phyloP scores from a whole-genome alignment of 2,329 filamentous ascomycete genomes.

The Alternaria conjuncta region DNA sequence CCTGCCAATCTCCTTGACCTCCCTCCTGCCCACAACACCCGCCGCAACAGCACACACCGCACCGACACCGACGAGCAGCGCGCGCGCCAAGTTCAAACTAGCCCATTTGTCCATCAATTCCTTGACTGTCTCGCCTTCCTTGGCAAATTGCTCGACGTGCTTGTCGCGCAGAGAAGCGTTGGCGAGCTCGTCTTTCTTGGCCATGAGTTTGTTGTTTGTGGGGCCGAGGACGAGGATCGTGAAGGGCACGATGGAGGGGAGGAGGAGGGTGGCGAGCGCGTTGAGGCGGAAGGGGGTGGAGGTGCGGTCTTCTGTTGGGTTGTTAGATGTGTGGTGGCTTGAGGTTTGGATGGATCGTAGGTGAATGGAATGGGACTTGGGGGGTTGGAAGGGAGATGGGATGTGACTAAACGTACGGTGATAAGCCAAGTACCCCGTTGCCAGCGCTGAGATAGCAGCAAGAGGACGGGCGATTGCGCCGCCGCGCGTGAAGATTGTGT shows the following conservation, averaged over 20 bases:
- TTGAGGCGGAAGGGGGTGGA: slow-evolving; percentile 53
- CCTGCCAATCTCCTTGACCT: slow-evolving; percentile 29
- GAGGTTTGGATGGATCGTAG: background rate
- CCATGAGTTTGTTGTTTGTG: slow-evolving; percentile 58
- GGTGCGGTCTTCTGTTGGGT: slow-evolving; percentile 27
- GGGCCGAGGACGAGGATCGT: slow-evolving; percentile 56
- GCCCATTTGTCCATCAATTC: slow-evolving; percentile 64
- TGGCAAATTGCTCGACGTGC: slow-evolving; percentile 44
- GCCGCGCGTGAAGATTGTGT: slow-evolving; percentile 51
- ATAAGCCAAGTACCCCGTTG: slow-evolving; percentile 58
- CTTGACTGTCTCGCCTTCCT: slow-evolving; percentile 56
- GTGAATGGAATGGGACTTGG: background rate
- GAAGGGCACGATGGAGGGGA: slow-evolving; percentile 60
- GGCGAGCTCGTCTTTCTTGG: slow-evolving; percentile 52
- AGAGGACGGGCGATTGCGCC: slow-evolving; percentile 49
- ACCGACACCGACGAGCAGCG: slow-evolving; percentile 41
- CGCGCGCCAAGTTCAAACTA: slow-evolving; percentile 58
- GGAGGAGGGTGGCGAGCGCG: slow-evolving; percentile 54
- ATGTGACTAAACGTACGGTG: slow-evolving; percentile 32
- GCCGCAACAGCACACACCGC: slow-evolving; percentile 29
- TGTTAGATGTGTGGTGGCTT: background rate
- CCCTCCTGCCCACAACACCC: slow-evolving; percentile 35
- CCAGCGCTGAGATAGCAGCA: slow-evolving; percentile 50
- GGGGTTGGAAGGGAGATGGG: slow-evolving; percentile 2
- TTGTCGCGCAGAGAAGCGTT: slow-evolving; percentile 48